A percentile compares a stretch with the other conserved stretches of the same genome.
phyloP scores from a whole-genome alignment of 441 rosid genomes.

The Jatropha podagrica region DNA sequence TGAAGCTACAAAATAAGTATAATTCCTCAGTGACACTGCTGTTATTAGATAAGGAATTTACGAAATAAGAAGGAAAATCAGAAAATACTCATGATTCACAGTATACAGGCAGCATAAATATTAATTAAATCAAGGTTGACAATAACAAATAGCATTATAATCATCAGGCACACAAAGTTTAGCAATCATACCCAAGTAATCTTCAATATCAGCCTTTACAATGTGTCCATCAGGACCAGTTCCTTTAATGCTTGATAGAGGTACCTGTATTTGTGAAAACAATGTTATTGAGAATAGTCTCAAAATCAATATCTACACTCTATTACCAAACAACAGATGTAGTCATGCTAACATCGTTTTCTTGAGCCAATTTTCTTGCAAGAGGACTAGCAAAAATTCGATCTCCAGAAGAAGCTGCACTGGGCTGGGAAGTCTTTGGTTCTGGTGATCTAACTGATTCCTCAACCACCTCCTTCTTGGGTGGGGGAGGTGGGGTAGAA shows the following conservation, averaged over 20 bases:
- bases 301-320: constrained; percentile 4
- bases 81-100: not conserved
- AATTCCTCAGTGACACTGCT: constrained; percentile 13
- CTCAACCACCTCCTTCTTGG: constrained; percentile 61
- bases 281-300: constrained; percentile 12
- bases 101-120: not conserved
- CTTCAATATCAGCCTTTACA: constrained; percentile 93
- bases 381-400: constrained; percentile 87
- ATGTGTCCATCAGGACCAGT: constrained; percentile 88
- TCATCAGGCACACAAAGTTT: constrained; percentile 6
- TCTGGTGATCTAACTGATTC: constrained; percentile 57
- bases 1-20: constrained; percentile 56
- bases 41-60: not conserved
- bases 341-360: constrained; percentile 55
- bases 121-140: not conserved
- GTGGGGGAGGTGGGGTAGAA: constrained; percentile 54
- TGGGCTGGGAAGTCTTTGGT: constrained; percentile 55
- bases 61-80: constrained; percentile 7
- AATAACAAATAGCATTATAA: constrained; percentile 13
- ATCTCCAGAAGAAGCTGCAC: constrained; percentile 49
- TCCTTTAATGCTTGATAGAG: constrained; percentile 84
- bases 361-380: constrained; percentile 90
- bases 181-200: constrained; percentile 64
- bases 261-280: constrained; percentile 44
- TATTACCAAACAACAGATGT: not conserved